Evolutionary conservation across 2,329 filamentous ascomycete genomes (phyloP), one percentile per base, ranked within the genome.

Genomic region (Acephala macrosclerotiorum): DNA sequence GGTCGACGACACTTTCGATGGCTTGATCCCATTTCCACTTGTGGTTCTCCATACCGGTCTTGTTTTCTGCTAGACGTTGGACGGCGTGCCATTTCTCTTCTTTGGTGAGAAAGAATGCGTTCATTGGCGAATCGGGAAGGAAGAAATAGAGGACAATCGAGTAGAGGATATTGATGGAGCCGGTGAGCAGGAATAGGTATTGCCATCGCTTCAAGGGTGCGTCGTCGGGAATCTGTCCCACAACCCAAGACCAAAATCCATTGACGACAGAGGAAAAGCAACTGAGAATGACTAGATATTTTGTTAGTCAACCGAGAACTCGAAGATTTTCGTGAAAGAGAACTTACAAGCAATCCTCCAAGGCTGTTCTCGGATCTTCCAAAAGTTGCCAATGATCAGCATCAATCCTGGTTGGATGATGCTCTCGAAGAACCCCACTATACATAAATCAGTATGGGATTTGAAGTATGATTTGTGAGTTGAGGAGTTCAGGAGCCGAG

Each of bases 181-280:
- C 53, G n/a, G 29, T 57, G 35, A 38, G 18, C 3, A 57, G 14
- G 53, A 57, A 57, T 2, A 57, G 53, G 12, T 36, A 38, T 20
- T 38, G 53, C 53, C 53, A 57, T 55, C 29, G 22, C 25, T 49
- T 49, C 25, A 55, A 20, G 33, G 51, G 51, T 11, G 51, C 51
- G 20, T 29, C 25, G 3, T 55, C 29, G 26, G 51, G 51, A 14
- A 55, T 35, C 11, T 55, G 51, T 29, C 51, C 51, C 2, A 55
- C 29, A 18, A 35, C 51, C 51, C 51, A 55, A 11, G 51, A 55
- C 25, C 25, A 35, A 25, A 55, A 55, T 33, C 51, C 51, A 35
- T 55, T 55, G 51, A 55, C 51, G 11, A 55, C 51, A 11, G 51
- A 55, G 6, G 45, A 49, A 18, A 49, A 49, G 18, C 18, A 20